Evolutionary conservation across 1,139 yeast genomes (phyloP), one percentile per base, ranked within the genome.

Genomic region (Diutina neorugosa): DNA sequence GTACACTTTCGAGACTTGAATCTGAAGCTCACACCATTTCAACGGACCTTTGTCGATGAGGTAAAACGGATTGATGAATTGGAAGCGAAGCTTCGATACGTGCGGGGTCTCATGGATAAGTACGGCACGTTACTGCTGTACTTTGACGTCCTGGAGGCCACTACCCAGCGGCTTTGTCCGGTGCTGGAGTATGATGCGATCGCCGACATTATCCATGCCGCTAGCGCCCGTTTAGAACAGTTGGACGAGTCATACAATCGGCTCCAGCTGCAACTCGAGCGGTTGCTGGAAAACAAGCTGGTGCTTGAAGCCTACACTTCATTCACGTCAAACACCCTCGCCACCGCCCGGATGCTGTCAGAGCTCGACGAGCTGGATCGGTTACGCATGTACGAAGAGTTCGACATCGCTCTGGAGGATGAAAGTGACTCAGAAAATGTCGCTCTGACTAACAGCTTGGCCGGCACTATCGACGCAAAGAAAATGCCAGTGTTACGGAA

Each of bases 1-100:
- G 86, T 93, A 31, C 98, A 94, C 64, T 90, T 94, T 67, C 78
- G 96, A 56, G 98, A 93, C 67, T 75, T 93, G 68, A 93, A 93
- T 67, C 74, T 84, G 52, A 80, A 79, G 61, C 79, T 87, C 54
- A 84, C 86, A 55, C 76, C 90, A 3, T 94, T 93, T 69, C 97
- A 91, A 68, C 76, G 98, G 58, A 80, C 95, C 0, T 93, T 86
- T 64, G 88, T 93, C 52, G 78, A 77, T 60, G 98, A 93, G 62
- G 80, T 90, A 55, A 78, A 96, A 58, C 73, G 78, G 6, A 65
- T 71, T 46, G 78, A 73, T 54, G 57, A 57, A 7, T 59, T 69
- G 52, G 71, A 67, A 43, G 51, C 63, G 19, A 67, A 71, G 53
- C 63, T 74, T 12, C 8, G 23, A 19, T 27, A 14, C 9, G 27